phyloP scores from a whole-genome alignment of 306 rosid genomes.

The Vigna mungo region DNA sequence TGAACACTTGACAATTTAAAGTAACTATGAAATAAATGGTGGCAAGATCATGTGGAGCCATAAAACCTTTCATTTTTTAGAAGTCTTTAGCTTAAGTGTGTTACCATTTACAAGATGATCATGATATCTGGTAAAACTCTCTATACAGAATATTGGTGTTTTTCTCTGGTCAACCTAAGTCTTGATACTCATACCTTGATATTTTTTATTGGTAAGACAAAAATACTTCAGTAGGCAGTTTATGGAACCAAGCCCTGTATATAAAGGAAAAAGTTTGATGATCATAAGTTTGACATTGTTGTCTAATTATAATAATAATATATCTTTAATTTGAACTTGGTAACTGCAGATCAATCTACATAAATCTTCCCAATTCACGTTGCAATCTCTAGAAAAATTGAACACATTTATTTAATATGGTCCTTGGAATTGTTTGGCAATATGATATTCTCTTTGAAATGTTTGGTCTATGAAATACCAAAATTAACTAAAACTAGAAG shows the following conservation, averaged over 20 bases:
- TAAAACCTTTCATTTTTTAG: not conserved
- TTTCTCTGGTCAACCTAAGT: constrained; percentile 10
- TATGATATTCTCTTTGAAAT: constrained; percentile 13
- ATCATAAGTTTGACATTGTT: constrained; percentile 7
- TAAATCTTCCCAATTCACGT: not conserved
- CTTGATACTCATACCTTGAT: not conserved
- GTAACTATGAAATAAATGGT: not conserved
- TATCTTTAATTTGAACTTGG: not conserved
- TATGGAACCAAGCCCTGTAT: constrained; percentile 10
- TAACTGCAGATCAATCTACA: constrained; percentile 27
- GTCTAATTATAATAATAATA: constrained; percentile 21
- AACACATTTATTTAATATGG: constrained; percentile 21
- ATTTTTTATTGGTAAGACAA: not conserved
- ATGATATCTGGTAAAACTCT: constrained; percentile 8
- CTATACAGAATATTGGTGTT: not conserved
- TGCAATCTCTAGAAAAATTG: not conserved
- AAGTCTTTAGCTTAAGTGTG: constrained; percentile 13
- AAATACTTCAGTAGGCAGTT: not conserved
- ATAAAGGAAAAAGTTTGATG: constrained; percentile 1
- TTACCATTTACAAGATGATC: constrained; percentile 4
- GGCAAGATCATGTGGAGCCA: not conserved
- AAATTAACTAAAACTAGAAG: constrained; percentile 24
- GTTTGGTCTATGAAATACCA: constrained; percentile 5
- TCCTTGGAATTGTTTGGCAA: constrained; percentile 11
- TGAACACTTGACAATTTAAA: not conserved